phyloP scores from a whole-genome alignment of 1,139 yeast genomes.

The Nakaseomyces uthaithaninus region DNA sequence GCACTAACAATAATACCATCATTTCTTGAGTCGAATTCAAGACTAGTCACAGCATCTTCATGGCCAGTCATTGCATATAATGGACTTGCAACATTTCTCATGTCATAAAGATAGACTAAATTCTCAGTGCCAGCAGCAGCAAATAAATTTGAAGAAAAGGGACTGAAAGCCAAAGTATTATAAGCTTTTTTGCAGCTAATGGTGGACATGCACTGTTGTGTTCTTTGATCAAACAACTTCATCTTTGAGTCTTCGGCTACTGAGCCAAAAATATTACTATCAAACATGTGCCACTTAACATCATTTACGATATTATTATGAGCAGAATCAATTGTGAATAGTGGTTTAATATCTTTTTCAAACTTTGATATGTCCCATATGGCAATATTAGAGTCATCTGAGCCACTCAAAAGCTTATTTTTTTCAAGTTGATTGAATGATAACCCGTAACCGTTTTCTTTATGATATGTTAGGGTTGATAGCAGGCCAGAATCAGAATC shows the following conservation, averaged over 20 bases:
- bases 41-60: slow-evolving; percentile 54
- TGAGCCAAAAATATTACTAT: slow-evolving; percentile 49
- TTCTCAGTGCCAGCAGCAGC: slow-evolving; percentile 66
- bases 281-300: slow-evolving; percentile 57
- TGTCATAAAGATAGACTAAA: slow-evolving; percentile 54
- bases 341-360: slow-evolving; percentile 17
- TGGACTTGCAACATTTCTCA: slow-evolving; percentile 40
- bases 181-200: slow-evolving; percentile 37
- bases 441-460: slow-evolving; percentile 64
- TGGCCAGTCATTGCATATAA: slow-evolving; percentile 75
- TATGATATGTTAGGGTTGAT: slow-evolving; percentile 44
- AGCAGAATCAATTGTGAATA: slow-evolving; percentile 28
- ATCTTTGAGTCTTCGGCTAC: slow-evolving; percentile 67
- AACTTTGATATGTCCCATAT: slow-evolving; percentile 42
- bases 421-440: slow-evolving; percentile 47
- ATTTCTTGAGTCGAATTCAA: slow-evolving; percentile 63
- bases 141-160: slow-evolving; percentile 48
- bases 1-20: slow-evolving; percentile 72
- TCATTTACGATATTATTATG: slow-evolving; percentile 64
- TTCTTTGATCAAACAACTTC: slow-evolving; percentile 59
- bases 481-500: slow-evolving; percentile 24
- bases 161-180: slow-evolving; percentile 59
- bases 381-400: slow-evolving; percentile 58
- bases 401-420: slow-evolving; percentile 49
- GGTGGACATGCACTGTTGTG: slow-evolving; percentile 29